A percentile compares a stretch with the other conserved stretches of the same genome.
Evolutionary conservation across 2,329 filamentous ascomycete species (phyloP).

Genomic region (Aspergillus sp.): DNA sequence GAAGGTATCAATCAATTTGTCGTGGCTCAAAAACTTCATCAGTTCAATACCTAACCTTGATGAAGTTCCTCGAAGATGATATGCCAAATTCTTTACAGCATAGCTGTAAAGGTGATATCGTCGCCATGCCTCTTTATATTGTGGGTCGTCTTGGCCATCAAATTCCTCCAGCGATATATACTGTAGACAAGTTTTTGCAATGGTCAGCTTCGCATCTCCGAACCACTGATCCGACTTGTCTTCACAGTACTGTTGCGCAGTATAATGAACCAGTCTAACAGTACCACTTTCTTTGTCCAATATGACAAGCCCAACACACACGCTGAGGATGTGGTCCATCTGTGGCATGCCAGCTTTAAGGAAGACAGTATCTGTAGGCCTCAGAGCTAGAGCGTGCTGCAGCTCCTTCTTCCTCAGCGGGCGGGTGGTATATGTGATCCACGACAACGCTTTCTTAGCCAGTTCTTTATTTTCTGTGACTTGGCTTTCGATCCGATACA

Average conservation of each 20-base stretch:
- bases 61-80: not conserved
- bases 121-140: too few species aligned
- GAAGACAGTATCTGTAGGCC: not conserved
- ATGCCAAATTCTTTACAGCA: not conserved
- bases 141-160: too few species aligned
- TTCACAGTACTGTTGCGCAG: constrained; percentile 48
- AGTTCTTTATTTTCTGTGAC: not conserved
- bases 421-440: not conserved
- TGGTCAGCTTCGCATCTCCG: constrained; percentile 25
- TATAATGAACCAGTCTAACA: constrained; percentile 48
- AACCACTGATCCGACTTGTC: constrained; percentile 29
- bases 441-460: not conserved
- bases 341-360: not conserved
- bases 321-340: not conserved
- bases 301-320: constrained; percentile 16
- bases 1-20: not conserved
- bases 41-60: not conserved
- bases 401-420: not conserved
- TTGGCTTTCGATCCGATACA: constrained; percentile 6
- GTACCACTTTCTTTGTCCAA: constrained; percentile 40
- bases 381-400: constrained; percentile 1
- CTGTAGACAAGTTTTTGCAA: constrained; percentile 29
- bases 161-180: not conserved
- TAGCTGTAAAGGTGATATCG: too few species aligned
- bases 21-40: not conserved